Conservation (phyloP, 2,329 filamentous ascomycete genomes). For the Pyricularia sp. region DNA sequence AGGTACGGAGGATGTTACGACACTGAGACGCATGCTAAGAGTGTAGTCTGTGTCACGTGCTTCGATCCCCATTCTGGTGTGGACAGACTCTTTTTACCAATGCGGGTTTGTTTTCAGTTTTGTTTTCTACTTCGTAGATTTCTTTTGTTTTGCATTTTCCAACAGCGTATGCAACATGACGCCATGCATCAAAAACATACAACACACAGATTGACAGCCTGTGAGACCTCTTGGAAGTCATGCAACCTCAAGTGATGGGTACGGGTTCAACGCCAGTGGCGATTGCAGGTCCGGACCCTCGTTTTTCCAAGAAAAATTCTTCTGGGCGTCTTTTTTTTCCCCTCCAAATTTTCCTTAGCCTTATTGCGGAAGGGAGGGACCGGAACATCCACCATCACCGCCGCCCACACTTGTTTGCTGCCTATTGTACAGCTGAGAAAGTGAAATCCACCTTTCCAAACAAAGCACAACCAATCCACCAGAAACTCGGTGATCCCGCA, state of each 20-base stretch:
- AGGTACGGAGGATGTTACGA: neutral
- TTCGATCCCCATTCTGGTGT: neutral
- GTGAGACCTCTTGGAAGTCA: neutral
- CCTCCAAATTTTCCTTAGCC: neutral
- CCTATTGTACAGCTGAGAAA: neutral
- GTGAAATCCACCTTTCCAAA: neutral
- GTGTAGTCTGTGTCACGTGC: neutral
- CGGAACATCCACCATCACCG: neutral
- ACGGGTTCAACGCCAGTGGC: neutral
- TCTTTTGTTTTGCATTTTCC: neutral
- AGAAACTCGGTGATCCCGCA: neutral
- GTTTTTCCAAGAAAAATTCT: neutral
- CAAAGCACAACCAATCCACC: neutral
- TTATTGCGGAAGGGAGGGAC: neutral
- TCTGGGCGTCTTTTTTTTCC: neutral
- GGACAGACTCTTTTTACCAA: too few relatives aligned
- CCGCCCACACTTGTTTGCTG: neutral
- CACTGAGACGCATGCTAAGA: neutral
- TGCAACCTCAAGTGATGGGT: neutral
- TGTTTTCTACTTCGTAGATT: neutral
- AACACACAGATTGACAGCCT: neutral
- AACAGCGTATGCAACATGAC: neutral
- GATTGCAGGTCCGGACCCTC: neutral
- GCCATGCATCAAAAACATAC: neutral
- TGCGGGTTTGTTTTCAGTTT: neutral